These are phyloP conservation scores for Porodaedalea pini DNA, from an alignment of 1,284 basidiomycete species.

Conservation along the genomic window DNA sequence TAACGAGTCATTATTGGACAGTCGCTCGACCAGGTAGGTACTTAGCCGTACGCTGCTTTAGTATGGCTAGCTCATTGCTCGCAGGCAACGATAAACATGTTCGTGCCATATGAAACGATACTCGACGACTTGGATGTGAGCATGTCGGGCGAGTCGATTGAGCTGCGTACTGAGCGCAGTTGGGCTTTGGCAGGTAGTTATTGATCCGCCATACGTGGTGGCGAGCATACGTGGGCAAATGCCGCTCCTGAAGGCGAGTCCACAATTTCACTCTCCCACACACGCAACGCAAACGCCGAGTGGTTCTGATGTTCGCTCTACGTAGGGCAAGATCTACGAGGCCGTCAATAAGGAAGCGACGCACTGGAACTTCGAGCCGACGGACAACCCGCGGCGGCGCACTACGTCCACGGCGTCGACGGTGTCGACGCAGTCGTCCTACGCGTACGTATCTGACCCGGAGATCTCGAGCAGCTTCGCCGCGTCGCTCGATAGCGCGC, in stretches of 20 bases:
- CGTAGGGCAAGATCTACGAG: slow-evolving; percentile 67
- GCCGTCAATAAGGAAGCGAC: slow-evolving; percentile 59
- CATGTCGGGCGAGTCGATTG: slow-evolving; percentile 16
- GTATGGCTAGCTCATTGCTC: slow-evolving; percentile 14
- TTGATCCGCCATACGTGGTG: slow-evolving; percentile 65
- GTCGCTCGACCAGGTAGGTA: slow-evolving; percentile 43
- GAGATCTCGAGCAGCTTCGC: slow-evolving; percentile 79
- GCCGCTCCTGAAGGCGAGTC: slow-evolving; percentile 63
- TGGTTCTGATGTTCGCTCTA: neutral
- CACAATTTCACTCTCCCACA: neutral
- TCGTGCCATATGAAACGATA: slow-evolving; percentile 64
- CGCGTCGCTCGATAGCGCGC: slow-evolving; percentile 68
- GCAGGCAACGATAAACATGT: slow-evolving; percentile 73
- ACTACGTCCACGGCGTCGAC: slow-evolving; percentile 72
- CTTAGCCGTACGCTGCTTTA: neutral
- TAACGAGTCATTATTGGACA: slow-evolving; percentile 21
- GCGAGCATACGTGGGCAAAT: slow-evolving; percentile 66
- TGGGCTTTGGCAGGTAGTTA: slow-evolving; percentile 50
- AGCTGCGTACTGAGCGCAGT: neutral
- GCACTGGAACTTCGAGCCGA: slow-evolving; percentile 75
- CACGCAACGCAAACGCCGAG: slow-evolving; percentile 2
- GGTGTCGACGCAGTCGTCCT: slow-evolving; percentile 71
- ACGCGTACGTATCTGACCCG: slow-evolving; percentile 70
- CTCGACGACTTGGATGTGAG: slow-evolving; percentile 68
- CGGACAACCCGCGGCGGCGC: slow-evolving; percentile 55